Evolutionary conservation across 371 early-diverging fungal genomes (phyloP), one percentile per base, ranked within the genome.

Genomic region (Mucor indicus): DNA sequence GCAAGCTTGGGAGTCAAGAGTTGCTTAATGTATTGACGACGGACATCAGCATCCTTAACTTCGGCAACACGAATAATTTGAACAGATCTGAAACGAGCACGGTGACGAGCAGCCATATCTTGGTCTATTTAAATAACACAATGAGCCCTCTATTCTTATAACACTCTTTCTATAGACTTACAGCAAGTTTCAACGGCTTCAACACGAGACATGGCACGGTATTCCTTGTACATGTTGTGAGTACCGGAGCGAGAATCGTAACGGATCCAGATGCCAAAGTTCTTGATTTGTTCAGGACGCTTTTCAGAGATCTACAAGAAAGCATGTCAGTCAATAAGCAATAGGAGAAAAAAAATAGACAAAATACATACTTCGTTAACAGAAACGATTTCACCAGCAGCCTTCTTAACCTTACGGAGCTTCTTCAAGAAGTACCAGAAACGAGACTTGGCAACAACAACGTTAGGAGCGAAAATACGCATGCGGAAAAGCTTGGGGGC

Each of bases 161-260:
- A 13, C 19, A 25, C 27, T 7, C 25, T 19, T n/a, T 2, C 13
- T n/a, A n/a, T n/a, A n/a, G n/a, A 41, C 50, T 50, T 50, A 50
- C 50, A 96, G 87, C 92, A 92, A 19, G 91, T 60, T 59, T 83
- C 83, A 40, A 99, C 97, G 40, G 98, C 99, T 50, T 81, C 92
- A 38, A 79, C 69, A 64, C 97, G 88, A 67, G 85, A 74, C 68
- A 96, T 73, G 66, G 95, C 96, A 61, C 99, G 89, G 89, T 96
- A 95, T 84, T 99, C 99, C 90, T 98, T 99, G 89, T 98, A 97
- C 92, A 98, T 96, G 88, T 98, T 98, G 87, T 97, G 96, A 50
- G 95, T 91, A 53, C 96, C 96, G 38, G 92, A 93, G 76, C 95
- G 93, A 53, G 95, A 93, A 79, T 95, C 91, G 85, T 97, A 99